These are phyloP conservation scores for Telfairia occidentalis DNA, from an alignment of 331 rosid genomes.

Conservation along the genomic window DNA sequence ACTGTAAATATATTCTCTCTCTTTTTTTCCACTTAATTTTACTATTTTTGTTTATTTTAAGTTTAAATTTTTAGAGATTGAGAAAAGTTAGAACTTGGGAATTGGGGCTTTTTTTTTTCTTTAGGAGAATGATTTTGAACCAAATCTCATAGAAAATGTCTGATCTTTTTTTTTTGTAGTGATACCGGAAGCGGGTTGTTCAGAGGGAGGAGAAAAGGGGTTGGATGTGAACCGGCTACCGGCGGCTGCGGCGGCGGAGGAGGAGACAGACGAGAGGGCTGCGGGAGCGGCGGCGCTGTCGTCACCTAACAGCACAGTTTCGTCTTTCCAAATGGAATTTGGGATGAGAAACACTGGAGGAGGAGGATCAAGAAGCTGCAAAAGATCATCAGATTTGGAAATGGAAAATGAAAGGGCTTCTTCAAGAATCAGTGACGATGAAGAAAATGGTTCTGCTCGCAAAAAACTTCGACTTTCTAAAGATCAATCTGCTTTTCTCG, in stretches of 20 bases:
- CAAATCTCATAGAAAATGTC: too few species aligned
- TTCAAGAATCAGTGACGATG: slow-evolving; percentile 66
- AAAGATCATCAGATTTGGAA: slow-evolving; percentile 33
- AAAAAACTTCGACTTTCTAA: slow-evolving; percentile 90
- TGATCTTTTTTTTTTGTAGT: slow-evolving; percentile 21
- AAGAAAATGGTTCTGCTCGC: slow-evolving; percentile 60
- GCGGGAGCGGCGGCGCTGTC: slow-evolving; percentile 43
- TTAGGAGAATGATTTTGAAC: background rate
- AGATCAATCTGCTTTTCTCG: slow-evolving; percentile 85
- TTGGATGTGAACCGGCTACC: slow-evolving; percentile 47
- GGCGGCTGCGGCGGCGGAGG: background rate
- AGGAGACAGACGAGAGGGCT: slow-evolving; percentile 7
- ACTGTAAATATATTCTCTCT: slow-evolving; percentile 24
- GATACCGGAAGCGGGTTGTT: slow-evolving; percentile 29
- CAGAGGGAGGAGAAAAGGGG: slow-evolving; percentile 28
- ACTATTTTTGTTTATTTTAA: background rate
- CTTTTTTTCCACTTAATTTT: background rate
- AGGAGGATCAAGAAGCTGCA: slow-evolving; percentile 19
- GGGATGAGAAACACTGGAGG: slow-evolving; percentile 19
- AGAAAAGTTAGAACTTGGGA: background rate
- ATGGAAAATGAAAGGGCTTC: slow-evolving; percentile 39
- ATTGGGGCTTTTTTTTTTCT: background rate
- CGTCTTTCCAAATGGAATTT: slow-evolving; percentile 66
- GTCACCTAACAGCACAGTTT: slow-evolving; percentile 65
- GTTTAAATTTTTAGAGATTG: background rate